Evolutionary conservation across 2,329 filamentous ascomycete species (phyloP).

Genomic region (Fusarium citri): DNA sequence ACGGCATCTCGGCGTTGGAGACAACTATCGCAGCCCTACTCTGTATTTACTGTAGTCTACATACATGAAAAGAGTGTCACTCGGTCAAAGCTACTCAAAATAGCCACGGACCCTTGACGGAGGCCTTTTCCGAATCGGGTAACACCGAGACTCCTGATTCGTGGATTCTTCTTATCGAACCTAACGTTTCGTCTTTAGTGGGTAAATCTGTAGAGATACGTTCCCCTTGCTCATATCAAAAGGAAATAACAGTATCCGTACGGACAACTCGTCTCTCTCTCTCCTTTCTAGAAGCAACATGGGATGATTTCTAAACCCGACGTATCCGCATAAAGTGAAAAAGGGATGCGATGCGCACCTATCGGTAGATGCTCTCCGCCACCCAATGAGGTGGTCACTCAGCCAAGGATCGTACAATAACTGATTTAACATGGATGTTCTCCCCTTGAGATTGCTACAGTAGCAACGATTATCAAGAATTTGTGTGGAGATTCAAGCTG

Average conservation of each 20-base stretch:
- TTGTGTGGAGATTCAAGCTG: neutral
- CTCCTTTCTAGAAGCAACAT: slow-evolving; percentile 2
- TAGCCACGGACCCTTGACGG: slow-evolving; percentile 20
- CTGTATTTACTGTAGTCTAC: slow-evolving; percentile 19
- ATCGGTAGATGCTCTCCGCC: slow-evolving; percentile 1
- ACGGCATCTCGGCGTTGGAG: slow-evolving; percentile 34
- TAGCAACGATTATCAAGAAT: neutral
- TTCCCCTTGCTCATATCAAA: slow-evolving; percentile 17
- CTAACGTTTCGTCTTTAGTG: slow-evolving; percentile 18
- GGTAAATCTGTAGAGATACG: slow-evolving; percentile 14
- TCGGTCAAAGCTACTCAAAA: slow-evolving; percentile 10
- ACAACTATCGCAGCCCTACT: neutral
- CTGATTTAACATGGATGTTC: neutral
- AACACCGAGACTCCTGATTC: slow-evolving; percentile 22
- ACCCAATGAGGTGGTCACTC: slow-evolving; percentile 16
- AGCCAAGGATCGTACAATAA: slow-evolving; percentile 2
- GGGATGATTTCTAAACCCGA: neutral
- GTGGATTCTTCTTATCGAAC: slow-evolving; percentile 26
- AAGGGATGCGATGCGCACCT: neutral
- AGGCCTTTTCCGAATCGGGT: slow-evolving; percentile 34
- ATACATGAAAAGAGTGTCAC: neutral
- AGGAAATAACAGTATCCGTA: neutral
- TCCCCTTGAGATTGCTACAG: neutral
- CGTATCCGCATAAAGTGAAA: neutral
- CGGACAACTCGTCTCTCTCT: neutral